Conservation (phyloP, 768 basidiomycete species). For the Leccinum obscurum region DNA sequence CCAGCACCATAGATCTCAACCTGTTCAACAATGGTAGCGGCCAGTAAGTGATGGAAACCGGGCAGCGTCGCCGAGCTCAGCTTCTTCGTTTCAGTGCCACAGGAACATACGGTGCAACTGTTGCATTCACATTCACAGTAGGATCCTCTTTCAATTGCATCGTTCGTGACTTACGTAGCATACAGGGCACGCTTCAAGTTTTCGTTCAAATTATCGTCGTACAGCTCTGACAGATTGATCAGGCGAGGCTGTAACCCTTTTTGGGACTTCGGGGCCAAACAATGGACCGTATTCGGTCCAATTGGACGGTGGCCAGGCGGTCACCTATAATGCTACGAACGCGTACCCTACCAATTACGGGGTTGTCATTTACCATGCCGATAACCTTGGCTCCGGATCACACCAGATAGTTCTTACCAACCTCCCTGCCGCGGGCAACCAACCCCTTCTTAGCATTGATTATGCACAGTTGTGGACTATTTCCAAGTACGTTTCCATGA, state of each 20-base stretch:
- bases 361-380: conserved; percentile 36
- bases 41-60: no score
- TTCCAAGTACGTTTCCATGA: conserved; percentile 16
- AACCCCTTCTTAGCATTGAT: conserved; percentile 36
- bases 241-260: conserved; percentile 47
- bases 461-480: conserved; percentile 31
- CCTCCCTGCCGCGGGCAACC: conserved; percentile 17
- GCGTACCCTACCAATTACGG: conserved; percentile 23
- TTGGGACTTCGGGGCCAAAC: conserved; percentile 41
- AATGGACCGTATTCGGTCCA: conserved; percentile 38
- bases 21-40: no score
- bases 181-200: no score
- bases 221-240: conserved; percentile 1
- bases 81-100: no score
- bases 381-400: conserved; percentile 40
- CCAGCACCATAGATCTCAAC: no score
- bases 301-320: conserved; percentile 34
- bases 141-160: no score
- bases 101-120: no score
- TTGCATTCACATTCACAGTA: no score
- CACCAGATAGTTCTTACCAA: conserved; percentile 39
- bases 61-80: no score
- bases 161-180: no score
- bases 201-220: neutral
- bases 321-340: conserved; percentile 24